phyloP scores from a whole-genome alignment of 768 basidiomycete species.

The Kwoniella heveanensis region DNA sequence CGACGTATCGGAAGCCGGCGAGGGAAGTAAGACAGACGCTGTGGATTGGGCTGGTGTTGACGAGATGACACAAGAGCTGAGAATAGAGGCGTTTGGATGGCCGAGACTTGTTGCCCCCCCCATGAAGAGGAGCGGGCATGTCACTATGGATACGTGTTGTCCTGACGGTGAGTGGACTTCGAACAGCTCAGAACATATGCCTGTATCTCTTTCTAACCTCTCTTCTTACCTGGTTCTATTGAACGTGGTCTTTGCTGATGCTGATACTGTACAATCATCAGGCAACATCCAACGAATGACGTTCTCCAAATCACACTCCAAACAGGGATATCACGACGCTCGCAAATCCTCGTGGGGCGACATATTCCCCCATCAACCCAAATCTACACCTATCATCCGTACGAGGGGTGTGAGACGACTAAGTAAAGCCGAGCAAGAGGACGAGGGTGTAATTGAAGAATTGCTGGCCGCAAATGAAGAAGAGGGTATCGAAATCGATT shows the following conservation, averaged over 20 bases:
- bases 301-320: slow-evolving; percentile 91
- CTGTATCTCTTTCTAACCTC: neutral
- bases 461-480: neutral
- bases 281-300: slow-evolving; percentile 90
- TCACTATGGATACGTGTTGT: slow-evolving; percentile 86
- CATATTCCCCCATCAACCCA: slow-evolving; percentile 85
- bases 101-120: slow-evolving; percentile 91
- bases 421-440: slow-evolving; percentile 25
- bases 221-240: neutral
- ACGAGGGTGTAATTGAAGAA: slow-evolving; percentile 17
- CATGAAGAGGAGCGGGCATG: slow-evolving; percentile 84
- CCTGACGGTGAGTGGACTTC: slow-evolving; percentile 64
- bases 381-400: slow-evolving; percentile 55
- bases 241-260: too few relatives aligned
- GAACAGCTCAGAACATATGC: too few relatives aligned
- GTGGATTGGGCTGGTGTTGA: neutral
- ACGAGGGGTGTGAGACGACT: slow-evolving; percentile 47
- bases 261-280: slow-evolving; percentile 52
- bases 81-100: slow-evolving; percentile 80
- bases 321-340: slow-evolving; percentile 91
- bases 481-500: slow-evolving; percentile 8
- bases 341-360: slow-evolving; percentile 94
- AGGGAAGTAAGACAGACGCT: neutral
- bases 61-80: slow-evolving; percentile 57
- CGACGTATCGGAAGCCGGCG: neutral